Conservation (phyloP, 1,139 yeast species). For the Magnusiomyces clavatus region DNA sequence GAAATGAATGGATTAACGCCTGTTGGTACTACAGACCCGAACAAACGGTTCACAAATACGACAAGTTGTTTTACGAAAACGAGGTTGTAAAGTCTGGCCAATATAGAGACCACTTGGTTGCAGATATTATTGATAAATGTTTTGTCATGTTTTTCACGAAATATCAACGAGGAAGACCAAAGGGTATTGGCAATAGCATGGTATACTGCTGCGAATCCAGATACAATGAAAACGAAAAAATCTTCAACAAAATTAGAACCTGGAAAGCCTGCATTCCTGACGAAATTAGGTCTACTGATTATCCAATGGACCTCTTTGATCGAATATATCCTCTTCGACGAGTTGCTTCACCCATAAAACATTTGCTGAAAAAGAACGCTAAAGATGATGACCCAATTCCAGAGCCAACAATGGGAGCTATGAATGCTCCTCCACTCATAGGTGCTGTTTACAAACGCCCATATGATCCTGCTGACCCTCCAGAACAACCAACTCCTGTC, state of each 20-base stretch:
- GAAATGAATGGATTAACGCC: constrained; percentile 80
- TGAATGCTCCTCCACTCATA: constrained; percentile 84
- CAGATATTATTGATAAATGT: constrained; percentile 86
- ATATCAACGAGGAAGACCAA: constrained; percentile 89
- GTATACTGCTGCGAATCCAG: constrained; percentile 93
- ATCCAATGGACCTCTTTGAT: constrained; percentile 52
- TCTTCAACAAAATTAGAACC: constrained; percentile 88
- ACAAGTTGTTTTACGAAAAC: constrained; percentile 79
- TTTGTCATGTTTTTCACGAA: constrained; percentile 91
- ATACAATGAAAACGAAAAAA: constrained; percentile 83
- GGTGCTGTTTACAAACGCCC: constrained; percentile 86
- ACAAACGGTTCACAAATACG: constrained; percentile 91
- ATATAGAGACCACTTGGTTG: constrained; percentile 85
- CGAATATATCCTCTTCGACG: constrained; percentile 47
- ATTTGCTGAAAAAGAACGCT: constrained; percentile 67
- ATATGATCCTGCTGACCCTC: constrained; percentile 62
- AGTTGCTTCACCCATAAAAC: constrained; percentile 78
- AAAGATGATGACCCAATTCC: constrained; percentile 68
- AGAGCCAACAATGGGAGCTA: constrained; percentile 69
- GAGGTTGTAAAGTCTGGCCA: constrained; percentile 97
- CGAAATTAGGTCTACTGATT: constrained; percentile 81
- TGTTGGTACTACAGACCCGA: constrained; percentile 98
- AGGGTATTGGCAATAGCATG: constrained; percentile 55
- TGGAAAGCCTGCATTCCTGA: constrained; percentile 99
- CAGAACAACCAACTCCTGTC: constrained; percentile 52